Conservation (phyloP, 371 early-diverging fungal genomes). For the Mycotypha africana region DNA sequence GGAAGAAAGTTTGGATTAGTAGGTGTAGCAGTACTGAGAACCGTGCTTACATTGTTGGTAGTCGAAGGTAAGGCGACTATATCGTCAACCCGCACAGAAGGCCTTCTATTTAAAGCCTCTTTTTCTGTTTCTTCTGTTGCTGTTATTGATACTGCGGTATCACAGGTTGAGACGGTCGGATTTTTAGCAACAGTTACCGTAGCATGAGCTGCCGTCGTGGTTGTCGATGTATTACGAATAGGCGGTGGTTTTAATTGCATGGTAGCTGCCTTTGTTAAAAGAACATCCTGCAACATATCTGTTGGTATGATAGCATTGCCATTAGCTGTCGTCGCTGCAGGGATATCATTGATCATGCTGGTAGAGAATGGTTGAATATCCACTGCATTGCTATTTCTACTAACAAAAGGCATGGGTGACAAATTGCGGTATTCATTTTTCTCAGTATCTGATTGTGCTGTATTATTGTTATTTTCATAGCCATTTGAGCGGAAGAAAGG, state of each 20-base stretch:
- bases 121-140: neutral
- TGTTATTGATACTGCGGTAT: neutral
- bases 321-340: conserved; percentile 11
- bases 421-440: neutral
- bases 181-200: conserved; percentile 5
- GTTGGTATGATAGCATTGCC: conserved; percentile 13
- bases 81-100: too few relatives aligned
- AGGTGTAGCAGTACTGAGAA: neutral
- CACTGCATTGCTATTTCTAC: neutral
- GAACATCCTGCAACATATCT: conserved; percentile 24
- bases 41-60: too few relatives aligned
- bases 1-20: neutral
- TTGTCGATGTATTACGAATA: conserved; percentile 6
- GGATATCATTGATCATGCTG: conserved; percentile 15
- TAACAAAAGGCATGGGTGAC: conserved; percentile 11
- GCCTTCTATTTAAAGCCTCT: too few relatives aligned
- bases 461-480: conserved; percentile 13
- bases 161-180: neutral
- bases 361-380: neutral
- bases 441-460: too few relatives aligned
- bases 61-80: too few relatives aligned
- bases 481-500: conserved; percentile 45
- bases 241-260: conserved; percentile 43
- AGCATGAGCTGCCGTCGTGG: neutral
- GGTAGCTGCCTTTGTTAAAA: conserved; percentile 31